A percentile compares a stretch with the other conserved stretches of the same genome.
phyloP scores from a whole-genome alignment of 192 early-diverging fungal species.

The Radiomyces spectabilis region DNA sequence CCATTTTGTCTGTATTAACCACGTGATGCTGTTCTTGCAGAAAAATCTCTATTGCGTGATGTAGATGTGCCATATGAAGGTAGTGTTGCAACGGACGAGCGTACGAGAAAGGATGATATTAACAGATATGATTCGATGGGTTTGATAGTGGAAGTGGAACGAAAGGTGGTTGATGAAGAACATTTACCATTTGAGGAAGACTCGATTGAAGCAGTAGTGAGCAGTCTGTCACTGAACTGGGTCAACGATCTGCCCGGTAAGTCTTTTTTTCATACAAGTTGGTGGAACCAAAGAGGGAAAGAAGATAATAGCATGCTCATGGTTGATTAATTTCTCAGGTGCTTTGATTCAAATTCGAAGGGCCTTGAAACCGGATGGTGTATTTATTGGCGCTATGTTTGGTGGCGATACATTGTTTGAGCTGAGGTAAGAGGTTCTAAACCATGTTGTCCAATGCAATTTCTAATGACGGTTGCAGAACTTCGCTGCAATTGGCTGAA shows the following conservation, averaged over 20 bases:
- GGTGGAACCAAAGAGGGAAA: background rate
- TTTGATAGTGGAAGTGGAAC: constrained; percentile 57
- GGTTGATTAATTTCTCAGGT: constrained; percentile 13
- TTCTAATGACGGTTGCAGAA: too few species aligned
- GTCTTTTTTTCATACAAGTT: too few species aligned
- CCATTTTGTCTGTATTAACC: background rate
- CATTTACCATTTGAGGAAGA: constrained; percentile 69
- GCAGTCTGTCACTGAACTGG: constrained; percentile 87
- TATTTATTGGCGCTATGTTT: constrained; percentile 90
- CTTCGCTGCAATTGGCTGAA: constrained; percentile 86
- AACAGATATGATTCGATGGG: background rate
- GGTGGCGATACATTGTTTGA: constrained; percentile 97
- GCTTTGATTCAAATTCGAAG: constrained; percentile 78
- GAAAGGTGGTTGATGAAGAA: constrained; percentile 84
- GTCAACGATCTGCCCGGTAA: constrained; percentile 88
- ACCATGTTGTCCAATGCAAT: background rate
- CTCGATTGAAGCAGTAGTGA: constrained; percentile 83
- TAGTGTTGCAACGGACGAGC: background rate
- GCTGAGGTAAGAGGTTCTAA: constrained; percentile 43
- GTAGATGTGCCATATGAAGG: constrained; percentile 35
- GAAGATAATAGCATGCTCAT: background rate
- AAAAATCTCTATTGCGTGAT: constrained; percentile 34
- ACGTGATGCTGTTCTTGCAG: background rate
- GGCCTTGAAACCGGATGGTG: constrained; percentile 83
- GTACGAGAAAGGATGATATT: background rate